Conservation (phyloP, 2,329 filamentous ascomycete genomes). For the Epichloe baconii region DNA sequence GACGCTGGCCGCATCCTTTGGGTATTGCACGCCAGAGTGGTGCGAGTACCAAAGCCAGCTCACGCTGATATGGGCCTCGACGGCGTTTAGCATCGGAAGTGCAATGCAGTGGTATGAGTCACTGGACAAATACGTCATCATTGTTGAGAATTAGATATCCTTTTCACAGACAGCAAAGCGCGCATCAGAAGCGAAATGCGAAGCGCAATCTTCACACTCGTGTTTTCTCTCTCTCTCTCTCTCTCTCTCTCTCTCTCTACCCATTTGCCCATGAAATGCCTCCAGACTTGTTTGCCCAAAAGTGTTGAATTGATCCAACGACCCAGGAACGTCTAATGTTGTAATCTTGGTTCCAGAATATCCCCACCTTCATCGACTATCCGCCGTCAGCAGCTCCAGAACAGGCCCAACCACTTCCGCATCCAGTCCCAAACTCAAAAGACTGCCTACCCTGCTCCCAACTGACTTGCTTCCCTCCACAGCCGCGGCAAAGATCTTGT, state of each 20-base stretch:
- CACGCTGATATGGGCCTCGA: constrained; percentile 13
- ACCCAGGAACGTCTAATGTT: no score
- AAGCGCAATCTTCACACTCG: background rate
- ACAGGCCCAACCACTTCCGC: background rate
- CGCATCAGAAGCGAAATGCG: no score
- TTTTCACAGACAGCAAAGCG: no score
- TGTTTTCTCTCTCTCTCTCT: background rate
- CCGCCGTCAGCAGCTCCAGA: constrained; percentile 3
- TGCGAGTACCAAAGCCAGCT: constrained; percentile 29
- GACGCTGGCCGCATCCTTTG: constrained; percentile 42
- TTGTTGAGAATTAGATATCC: background rate
- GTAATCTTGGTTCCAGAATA: no score
- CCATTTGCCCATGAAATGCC: no score
- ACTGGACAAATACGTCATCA: constrained; percentile 10
- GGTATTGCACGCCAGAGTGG: constrained; percentile 27
- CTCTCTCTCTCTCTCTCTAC: background rate
- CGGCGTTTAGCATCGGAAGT: constrained; percentile 9
- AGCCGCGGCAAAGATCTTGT: constrained; percentile 1
- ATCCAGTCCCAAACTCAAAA: constrained; percentile 4
- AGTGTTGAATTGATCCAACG: background rate
- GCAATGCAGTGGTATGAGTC: constrained; percentile 13
- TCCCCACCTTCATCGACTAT: background rate
- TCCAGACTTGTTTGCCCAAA: no score
- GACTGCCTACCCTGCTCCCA: background rate
- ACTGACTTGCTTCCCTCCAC: background rate